phyloP scores from a whole-genome alignment of 2,329 filamentous ascomycete genomes.

The Exophiala sideris region DNA sequence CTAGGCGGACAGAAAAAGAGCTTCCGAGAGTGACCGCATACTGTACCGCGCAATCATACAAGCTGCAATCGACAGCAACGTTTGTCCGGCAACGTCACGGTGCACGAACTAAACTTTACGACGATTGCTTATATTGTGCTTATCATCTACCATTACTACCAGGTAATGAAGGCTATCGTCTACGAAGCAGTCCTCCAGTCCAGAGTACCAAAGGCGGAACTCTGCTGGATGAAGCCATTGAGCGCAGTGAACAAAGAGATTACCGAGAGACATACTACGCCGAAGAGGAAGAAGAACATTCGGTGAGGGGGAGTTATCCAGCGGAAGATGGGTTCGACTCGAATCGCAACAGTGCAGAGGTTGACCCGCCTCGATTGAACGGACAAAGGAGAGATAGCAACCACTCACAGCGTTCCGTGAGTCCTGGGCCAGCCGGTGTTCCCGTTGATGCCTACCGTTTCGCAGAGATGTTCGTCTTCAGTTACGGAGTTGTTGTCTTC shows the following conservation, averaged over 20 bases:
- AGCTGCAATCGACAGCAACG: slow-evolving; percentile 79
- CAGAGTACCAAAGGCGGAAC: slow-evolving; percentile 93
- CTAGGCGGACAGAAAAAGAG: slow-evolving; percentile 73
- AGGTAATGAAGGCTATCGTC: slow-evolving; percentile 78
- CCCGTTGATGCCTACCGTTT: slow-evolving; percentile 70
- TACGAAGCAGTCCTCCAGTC: slow-evolving; percentile 84
- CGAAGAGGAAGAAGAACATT: slow-evolving; percentile 57
- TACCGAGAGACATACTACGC: slow-evolving; percentile 91
- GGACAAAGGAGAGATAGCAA: slow-evolving; percentile 29
- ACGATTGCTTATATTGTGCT: slow-evolving; percentile 93
- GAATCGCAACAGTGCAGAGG: slow-evolving; percentile 19
- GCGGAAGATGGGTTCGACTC: slow-evolving; percentile 33
- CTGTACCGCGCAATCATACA: slow-evolving; percentile 91
- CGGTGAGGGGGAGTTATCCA: slow-evolving; percentile 37
- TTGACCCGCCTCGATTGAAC: slow-evolving; percentile 33
- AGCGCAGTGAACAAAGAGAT: slow-evolving; percentile 82
- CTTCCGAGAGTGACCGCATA: slow-evolving; percentile 90
- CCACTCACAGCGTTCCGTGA: slow-evolving; percentile 41
- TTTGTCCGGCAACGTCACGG: slow-evolving; percentile 86
- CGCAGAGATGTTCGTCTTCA: slow-evolving; percentile 95
- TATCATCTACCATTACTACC: slow-evolving; percentile 88
- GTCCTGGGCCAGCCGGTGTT: slow-evolving; percentile 50
- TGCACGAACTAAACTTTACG: slow-evolving; percentile 92
- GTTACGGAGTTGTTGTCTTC: slow-evolving; percentile 95
- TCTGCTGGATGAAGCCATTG: slow-evolving; percentile 90